Evolutionary conservation across 2,329 filamentous ascomycete genomes (phyloP), one percentile per base, ranked within the genome.

Genomic region (Endocalyx cinctus): DNA sequence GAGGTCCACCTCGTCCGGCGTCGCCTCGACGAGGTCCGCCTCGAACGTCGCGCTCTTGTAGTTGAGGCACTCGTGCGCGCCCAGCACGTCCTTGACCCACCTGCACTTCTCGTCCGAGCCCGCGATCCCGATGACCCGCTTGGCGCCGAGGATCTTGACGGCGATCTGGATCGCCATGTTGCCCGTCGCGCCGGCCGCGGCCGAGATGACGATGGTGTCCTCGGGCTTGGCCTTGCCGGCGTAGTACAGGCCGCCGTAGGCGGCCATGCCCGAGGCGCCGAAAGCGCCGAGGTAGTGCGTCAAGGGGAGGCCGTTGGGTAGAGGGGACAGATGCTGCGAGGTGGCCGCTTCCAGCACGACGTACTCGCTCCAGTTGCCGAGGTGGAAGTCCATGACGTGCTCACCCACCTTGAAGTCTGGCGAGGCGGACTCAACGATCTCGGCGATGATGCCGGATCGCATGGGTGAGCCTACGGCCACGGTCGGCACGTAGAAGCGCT

Each of bases 41-140:
- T 58, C 56, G 44, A 74, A 77, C 3, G 55, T 55, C 1, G 59
- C 37, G 6, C 57, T 55, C 47, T 73, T 72, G 54, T 77, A 77
- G 57, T 77, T 72, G 36, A 78, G 43, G 45, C 70, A 74, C 6
- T 64, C 51, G 47, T 78, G 70, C 6, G 69, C 70, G 6, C 72
- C 72, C 1, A 76, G 57, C 28, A 52, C 54, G 37, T 69, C 63
- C 1, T 38, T 39, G 25, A 74, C 66, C 62, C 66, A 70, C 14
- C 51, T 48, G 51, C 72, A 76, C 53, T 76, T 76, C 29, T 64
- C 64, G 29, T 69, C 65, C 0, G 63, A 60, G 4, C 72, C 70
- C 1, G 71, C 67, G 34, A 76, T 72, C 10, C 71, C 72, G 32
- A 74, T 60, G 10, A 76, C 63, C 39, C 56, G 59, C 50, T 62